A percentile compares a stretch with the other conserved stretches of the same genome.
Conservation (phyloP, 108 stramenopile species). For the Asterionellopsis glacialis region DNA sequence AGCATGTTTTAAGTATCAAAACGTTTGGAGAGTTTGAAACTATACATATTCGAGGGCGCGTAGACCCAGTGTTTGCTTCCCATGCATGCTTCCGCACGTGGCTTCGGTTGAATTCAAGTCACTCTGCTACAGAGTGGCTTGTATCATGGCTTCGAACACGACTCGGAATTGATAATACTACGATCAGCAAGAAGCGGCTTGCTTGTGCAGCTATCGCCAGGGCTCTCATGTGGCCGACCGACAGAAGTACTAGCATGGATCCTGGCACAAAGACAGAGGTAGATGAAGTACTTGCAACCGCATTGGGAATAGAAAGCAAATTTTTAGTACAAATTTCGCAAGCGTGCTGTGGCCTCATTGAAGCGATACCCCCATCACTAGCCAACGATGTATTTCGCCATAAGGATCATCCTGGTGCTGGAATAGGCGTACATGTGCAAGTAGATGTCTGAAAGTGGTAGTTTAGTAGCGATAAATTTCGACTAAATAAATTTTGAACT, state of each 20-base stretch:
- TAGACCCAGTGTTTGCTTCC: conserved; percentile 73
- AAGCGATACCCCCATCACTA: conserved; percentile 53
- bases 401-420: too few relatives aligned
- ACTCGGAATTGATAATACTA: conserved; percentile 21
- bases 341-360: conserved; percentile 64
- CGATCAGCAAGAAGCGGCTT: conserved; percentile 39
- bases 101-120: conserved; percentile 36
- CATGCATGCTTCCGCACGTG: conserved; percentile 65
- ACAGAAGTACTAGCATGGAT: not conserved
- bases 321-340: conserved; percentile 62
- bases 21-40: conserved; percentile 72
- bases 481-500: too few relatives aligned
- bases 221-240: conserved; percentile 56
- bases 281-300: conserved; percentile 28
- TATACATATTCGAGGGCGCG: conserved; percentile 29
- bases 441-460: too few relatives aligned
- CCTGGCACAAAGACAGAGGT: conserved; percentile 12
- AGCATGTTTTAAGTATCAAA: conserved; percentile 53
- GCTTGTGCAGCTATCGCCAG: conserved; percentile 72
- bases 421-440: too few relatives aligned
- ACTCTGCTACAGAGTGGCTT: conserved; percentile 48
- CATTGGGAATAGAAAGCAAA: conserved; percentile 38
- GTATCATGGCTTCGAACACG: conserved; percentile 25
- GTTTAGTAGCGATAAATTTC: too few relatives aligned
- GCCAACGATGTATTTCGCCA: conserved; percentile 26